Evolutionary conservation across 108 stramenopile genomes (phyloP).

Genomic region (Skeletonema costatum): DNA sequence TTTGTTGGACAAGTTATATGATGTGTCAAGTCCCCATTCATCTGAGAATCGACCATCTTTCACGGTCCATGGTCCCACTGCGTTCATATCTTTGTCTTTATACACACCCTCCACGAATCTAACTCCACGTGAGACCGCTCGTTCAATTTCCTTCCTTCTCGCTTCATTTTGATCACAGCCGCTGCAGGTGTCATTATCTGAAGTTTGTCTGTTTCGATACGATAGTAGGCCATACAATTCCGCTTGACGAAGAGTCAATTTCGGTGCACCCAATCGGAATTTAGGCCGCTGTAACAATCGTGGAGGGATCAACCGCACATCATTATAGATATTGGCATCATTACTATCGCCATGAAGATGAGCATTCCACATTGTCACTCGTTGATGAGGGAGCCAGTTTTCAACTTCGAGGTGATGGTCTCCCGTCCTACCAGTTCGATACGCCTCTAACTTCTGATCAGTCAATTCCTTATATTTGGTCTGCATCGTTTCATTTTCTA

Average conservation of each 20-base stretch:
- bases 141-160: conserved; percentile 26
- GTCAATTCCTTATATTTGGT: conserved; percentile 13
- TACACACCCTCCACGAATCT: conserved; percentile 43
- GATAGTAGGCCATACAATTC: conserved; percentile 73
- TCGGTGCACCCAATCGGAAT: conserved; percentile 60
- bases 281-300: conserved; percentile 39
- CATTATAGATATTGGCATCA: not conserved
- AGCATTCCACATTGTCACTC: conserved; percentile 34
- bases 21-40: not conserved
- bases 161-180: conserved; percentile 18
- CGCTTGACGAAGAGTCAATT: conserved; percentile 55
- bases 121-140: conserved; percentile 62
- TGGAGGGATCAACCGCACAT: conserved; percentile 12
- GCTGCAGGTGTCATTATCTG: too few relatives aligned
- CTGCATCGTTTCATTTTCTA: not conserved
- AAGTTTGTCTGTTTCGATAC: conserved; percentile 12
- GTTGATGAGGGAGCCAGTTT: conserved; percentile 34
- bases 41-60: conserved; percentile 4
- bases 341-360: not conserved
- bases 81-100: conserved; percentile 4
- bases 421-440: conserved; percentile 61
- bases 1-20: not conserved
- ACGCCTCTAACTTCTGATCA: conserved; percentile 53
- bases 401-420: conserved; percentile 56
- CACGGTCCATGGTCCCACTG: conserved; percentile 11